These are phyloP conservation scores for Plenodomus lindquistii DNA, from an alignment of 2,329 filamentous ascomycete genomes.

Conservation along the genomic window DNA sequence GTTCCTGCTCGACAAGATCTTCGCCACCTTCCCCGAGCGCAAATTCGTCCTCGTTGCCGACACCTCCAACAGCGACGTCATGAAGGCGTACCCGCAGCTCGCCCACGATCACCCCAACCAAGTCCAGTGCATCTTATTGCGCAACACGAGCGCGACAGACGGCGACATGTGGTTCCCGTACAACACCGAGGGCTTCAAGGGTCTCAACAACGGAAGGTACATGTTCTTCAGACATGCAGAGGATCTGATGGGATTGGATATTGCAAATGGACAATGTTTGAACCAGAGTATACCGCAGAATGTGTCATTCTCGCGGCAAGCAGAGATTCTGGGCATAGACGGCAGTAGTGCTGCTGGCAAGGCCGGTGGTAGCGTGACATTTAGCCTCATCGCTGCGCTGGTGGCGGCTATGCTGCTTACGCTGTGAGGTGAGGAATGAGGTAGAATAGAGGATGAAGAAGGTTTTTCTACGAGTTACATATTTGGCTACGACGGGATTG, in stretches of 20 bases:
- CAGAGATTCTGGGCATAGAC: conserved; percentile 42
- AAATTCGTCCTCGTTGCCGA: conserved; percentile 78
- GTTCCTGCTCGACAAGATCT: conserved; percentile 71
- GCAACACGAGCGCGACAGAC: conserved; percentile 75
- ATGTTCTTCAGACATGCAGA: conserved; percentile 80
- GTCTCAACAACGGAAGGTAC: conserved; percentile 66
- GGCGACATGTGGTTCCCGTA: conserved; percentile 71
- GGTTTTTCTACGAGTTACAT: too few relatives aligned
- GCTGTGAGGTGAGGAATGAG: conserved; percentile 19
- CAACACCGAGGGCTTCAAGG: conserved; percentile 72
- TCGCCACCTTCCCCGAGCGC: conserved; percentile 73
- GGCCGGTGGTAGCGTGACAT: conserved; percentile 30
- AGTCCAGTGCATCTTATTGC: conserved; percentile 76
- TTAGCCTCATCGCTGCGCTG: conserved; percentile 41
- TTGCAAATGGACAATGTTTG: conserved; percentile 68
- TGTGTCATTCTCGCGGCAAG: conserved; percentile 63
- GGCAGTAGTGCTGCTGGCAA: conserved; percentile 28
- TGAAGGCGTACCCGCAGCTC: conserved; percentile 66
- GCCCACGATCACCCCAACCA: conserved; percentile 69
- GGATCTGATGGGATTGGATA: conserved; percentile 68
- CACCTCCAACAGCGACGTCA: conserved; percentile 76
- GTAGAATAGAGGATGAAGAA: too few relatives aligned
- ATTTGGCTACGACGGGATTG: too few relatives aligned
- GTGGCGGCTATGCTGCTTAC: conserved; percentile 30
- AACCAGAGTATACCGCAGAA: conserved; percentile 70